Base-by-base conservation (phyloP, 345 rosid species). In the Cardamine chenopodiifolia region DNA sequence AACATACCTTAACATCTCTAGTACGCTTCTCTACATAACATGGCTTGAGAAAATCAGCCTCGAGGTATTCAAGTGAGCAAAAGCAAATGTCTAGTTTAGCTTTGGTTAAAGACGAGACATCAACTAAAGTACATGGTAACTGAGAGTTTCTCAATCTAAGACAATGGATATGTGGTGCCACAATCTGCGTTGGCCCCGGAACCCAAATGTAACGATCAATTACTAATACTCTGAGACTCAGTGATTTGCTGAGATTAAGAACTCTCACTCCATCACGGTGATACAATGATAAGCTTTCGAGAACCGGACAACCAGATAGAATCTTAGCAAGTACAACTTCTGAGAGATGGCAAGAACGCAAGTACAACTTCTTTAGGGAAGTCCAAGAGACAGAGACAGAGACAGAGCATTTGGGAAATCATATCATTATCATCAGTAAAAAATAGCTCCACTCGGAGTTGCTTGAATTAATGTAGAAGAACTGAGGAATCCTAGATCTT, bases 171-270 rank as follows among this genome's bases (percentile, higher is more conserved):
- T 40, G 42, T 29, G 73, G 73, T 40, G 73, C 64, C 9, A 25
- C 40, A 40, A 55, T 68, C 25, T 40, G 7, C 50, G 1, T 40
- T 11, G 28, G 40, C 7, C 40, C 40, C 1, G 18, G 0, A 26
- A 2, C 3, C 19, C 28, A 12, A 17, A 0, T 13, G 18, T 14
- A 7, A 18, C 40, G 1, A 6, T 39, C 13, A 12, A 40, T 37
- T 8, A 10, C 73, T 69, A 69, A 69, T 40, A 37, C 44, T 55
- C 40, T 69, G 14, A 55, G 13, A 17, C 10, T 5, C 4, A 12
- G 14, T 40, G 73, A 69, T 28, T 58, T 28, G 28, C 29, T 55
- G 6, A 69, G 73, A 69, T 69, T 42, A 40, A 69, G 42, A 69
- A 10, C 7, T n/a, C 2, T 5, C 4, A 55, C 5, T 18, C 7